Percentiles rank a stretch among this genome's conserved stretches.
These are phyloP conservation scores for Coniochaeta prunicola DNA, from an alignment of 2,329 filamentous ascomycete species.

Conservation along the genomic window DNA sequence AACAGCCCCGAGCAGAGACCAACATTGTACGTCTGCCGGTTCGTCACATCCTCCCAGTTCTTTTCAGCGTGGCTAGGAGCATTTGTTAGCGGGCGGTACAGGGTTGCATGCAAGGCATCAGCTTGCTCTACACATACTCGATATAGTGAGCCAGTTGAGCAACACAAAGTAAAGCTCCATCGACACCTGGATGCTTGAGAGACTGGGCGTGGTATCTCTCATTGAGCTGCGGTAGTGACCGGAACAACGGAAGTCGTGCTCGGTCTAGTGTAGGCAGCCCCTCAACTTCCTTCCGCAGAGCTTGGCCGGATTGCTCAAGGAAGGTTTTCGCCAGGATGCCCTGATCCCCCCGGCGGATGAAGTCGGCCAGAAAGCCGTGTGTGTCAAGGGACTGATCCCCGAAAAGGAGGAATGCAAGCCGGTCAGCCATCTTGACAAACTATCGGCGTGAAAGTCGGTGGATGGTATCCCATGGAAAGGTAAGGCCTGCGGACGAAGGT, in stretches of 20 bases:
- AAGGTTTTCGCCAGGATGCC: slow-evolving; percentile 53
- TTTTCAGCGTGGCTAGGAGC: slow-evolving; percentile 40
- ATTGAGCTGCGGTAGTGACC: slow-evolving; percentile 56
- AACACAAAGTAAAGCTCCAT: slow-evolving; percentile 57
- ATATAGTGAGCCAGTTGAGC: slow-evolving; percentile 63
- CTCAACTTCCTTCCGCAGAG: slow-evolving; percentile 53
- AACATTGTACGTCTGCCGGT: slow-evolving; percentile 46
- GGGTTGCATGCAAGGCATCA: neutral
- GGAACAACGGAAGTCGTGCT: slow-evolving; percentile 52
- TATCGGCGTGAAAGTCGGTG: slow-evolving; percentile 14
- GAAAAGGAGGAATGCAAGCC: slow-evolving; percentile 54
- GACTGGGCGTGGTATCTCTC: slow-evolving; percentile 54
- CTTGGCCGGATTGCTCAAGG: slow-evolving; percentile 49
- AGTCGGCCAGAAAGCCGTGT: slow-evolving; percentile 52
- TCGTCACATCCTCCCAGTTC: slow-evolving; percentile 45
- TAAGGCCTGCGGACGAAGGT: neutral
- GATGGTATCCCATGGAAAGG: neutral
- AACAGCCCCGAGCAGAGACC: slow-evolving; percentile 64
- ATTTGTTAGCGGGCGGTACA: slow-evolving; percentile 19
- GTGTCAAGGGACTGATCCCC: slow-evolving; percentile 66
- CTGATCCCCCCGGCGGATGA: slow-evolving; percentile 36
- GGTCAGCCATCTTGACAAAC: slow-evolving; percentile 32
- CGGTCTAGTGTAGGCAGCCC: slow-evolving; percentile 49
- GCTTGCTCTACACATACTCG: slow-evolving; percentile 39
- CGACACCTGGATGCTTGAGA: slow-evolving; percentile 53